phyloP scores from a whole-genome alignment of 2,329 filamentous ascomycete genomes.

The Arthrobotrys entomopaga region DNA sequence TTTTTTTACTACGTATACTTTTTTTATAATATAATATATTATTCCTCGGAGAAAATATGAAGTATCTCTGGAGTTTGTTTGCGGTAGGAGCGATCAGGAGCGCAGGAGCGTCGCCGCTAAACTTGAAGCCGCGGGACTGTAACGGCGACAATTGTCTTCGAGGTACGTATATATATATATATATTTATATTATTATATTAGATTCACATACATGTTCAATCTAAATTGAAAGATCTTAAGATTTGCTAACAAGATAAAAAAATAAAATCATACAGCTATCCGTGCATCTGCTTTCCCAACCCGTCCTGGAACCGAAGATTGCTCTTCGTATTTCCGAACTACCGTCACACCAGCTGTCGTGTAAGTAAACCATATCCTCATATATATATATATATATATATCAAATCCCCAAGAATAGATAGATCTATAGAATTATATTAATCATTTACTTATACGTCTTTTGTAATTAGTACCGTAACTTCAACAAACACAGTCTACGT shows the following conservation, averaged over 20 bases:
- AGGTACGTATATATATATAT: background rate
- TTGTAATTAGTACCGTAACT: too few species aligned
- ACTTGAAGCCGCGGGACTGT: background rate
- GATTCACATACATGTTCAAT: background rate
- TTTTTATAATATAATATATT: too few species aligned
- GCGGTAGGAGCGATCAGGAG: too few species aligned
- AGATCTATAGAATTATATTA: too few species aligned
- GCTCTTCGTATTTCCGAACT: constrained; percentile 17
- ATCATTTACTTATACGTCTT: too few species aligned
- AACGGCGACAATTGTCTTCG: constrained; percentile 4
- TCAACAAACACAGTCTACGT: too few species aligned
- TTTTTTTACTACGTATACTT: too few species aligned
- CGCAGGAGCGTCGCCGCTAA: background rate
- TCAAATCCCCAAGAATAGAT: background rate
- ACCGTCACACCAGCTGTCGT: constrained; percentile 4
- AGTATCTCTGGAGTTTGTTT: too few species aligned
- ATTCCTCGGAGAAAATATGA: too few species aligned
- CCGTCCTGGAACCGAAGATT: constrained; percentile 26
- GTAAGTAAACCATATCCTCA: background rate
- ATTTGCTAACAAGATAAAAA: too few species aligned
- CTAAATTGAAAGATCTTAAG: background rate
- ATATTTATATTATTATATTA: background rate
- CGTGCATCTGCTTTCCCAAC: constrained; percentile 17
- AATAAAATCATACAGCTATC: constrained; percentile 25
- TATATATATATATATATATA: background rate